A percentile compares a stretch with the other conserved stretches of the same genome.
Evolutionary conservation across 192 early-diverging fungal genomes (phyloP).

Genomic region (Mortierella alpina): DNA sequence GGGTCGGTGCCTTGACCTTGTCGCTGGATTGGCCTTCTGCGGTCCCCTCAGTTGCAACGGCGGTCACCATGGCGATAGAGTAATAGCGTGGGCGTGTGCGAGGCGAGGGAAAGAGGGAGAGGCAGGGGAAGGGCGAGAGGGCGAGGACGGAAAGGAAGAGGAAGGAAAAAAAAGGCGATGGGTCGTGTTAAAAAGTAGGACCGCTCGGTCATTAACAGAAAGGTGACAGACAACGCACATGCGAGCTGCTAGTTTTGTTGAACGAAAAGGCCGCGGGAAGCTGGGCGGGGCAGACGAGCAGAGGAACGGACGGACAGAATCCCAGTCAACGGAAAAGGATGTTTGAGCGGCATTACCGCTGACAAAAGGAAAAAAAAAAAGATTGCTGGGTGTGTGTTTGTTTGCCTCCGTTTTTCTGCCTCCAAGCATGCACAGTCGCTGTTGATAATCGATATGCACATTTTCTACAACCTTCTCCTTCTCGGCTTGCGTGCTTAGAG

Average conservation of each 20-base stretch:
- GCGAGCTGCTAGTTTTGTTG: no score
- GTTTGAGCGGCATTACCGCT: slow-evolving; percentile 1
- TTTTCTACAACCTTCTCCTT: no score
- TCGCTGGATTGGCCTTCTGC: background rate
- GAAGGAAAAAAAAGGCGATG: slow-evolving; percentile 2
- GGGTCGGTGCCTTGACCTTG: slow-evolving; percentile 21
- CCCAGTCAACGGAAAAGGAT: background rate
- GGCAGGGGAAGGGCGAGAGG: background rate
- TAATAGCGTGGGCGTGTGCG: background rate
- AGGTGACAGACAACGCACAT: no score
- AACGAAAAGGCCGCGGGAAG: background rate
- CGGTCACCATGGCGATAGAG: slow-evolving; percentile 32
- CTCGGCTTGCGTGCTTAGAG: no score
- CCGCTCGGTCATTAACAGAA: no score
- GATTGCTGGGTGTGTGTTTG: background rate
- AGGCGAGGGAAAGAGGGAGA: background rate
- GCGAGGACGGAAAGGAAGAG: background rate
- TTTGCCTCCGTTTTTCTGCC: no score
- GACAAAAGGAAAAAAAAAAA: slow-evolving; percentile 9
- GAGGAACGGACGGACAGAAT: background rate
- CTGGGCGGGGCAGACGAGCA: background rate
- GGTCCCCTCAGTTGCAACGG: slow-evolving; percentile 1
- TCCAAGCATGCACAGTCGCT: no score
- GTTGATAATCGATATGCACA: no score
- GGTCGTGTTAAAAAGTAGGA: background rate